Conservation (phyloP, 257 asterid genomes). For the Solanum sparsipilum region DNA sequence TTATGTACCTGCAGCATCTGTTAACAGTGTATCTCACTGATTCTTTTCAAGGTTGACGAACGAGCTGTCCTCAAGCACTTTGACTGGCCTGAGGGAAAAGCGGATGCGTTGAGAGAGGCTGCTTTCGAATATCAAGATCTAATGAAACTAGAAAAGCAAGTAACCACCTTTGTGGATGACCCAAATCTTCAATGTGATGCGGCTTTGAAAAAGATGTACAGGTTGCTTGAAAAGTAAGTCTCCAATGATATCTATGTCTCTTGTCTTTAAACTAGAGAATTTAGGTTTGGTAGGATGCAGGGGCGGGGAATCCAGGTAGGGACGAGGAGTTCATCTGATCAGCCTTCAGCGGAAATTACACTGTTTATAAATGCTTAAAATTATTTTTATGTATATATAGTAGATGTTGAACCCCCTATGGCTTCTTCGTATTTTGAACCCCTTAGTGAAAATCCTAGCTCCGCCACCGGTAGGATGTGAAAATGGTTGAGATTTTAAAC, state of each 20-base stretch:
- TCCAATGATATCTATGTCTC: neutral
- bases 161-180: conserved; percentile 67
- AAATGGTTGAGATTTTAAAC: neutral
- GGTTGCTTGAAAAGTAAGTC: conserved; percentile 93
- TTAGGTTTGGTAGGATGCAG: neutral
- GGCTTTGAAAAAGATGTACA: conserved; percentile 91
- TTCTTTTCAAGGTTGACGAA: conserved; percentile 71
- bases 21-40: neutral
- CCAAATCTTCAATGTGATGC: conserved; percentile 71
- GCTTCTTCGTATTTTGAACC: neutral
- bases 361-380: neutral
- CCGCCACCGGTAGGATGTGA: neutral
- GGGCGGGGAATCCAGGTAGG: neutral
- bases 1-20: neutral
- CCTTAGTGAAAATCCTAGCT: neutral
- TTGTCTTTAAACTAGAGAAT: neutral
- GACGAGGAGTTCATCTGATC: neutral
- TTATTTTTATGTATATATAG: neutral
- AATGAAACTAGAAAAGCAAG: conserved; percentile 74
- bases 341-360: neutral
- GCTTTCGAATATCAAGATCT: conserved; percentile 89
- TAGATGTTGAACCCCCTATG: neutral
- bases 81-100: conserved; percentile 99
- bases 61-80: conserved; percentile 94
- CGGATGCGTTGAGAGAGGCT: conserved; percentile 93